Evolutionary conservation across 2,329 filamentous ascomycete genomes (phyloP).

Genomic region (Cadophora sp.): DNA sequence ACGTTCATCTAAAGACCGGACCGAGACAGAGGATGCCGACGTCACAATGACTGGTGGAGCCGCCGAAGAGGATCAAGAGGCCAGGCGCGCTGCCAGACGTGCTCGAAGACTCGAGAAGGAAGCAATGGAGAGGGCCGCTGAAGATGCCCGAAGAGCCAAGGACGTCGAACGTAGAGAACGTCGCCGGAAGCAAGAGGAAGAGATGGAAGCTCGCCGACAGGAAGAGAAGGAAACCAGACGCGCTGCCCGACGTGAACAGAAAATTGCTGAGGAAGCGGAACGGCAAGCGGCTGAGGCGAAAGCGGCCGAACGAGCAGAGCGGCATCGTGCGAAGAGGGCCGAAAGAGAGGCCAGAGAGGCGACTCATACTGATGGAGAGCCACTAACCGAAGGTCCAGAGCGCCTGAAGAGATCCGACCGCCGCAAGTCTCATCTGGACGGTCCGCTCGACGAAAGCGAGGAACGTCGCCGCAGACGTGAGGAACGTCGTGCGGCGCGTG

Average conservation of each 20-base stretch:
- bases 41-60: conserved; percentile 50
- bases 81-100: conserved; percentile 65
- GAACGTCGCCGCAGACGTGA: conserved; percentile 61
- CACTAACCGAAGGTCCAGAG: conserved; percentile 52
- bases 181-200: conserved; percentile 61
- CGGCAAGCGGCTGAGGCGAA: conserved; percentile 43
- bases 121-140: conserved; percentile 55
- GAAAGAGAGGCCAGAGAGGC: conserved; percentile 51
- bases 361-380: conserved; percentile 52
- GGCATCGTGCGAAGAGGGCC: conserved; percentile 53
- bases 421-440: conserved; percentile 54
- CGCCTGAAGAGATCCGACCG: conserved; percentile 52
- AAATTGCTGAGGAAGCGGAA: conserved; percentile 52
- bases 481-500: conserved; percentile 54
- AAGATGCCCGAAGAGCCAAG: conserved; percentile 61
- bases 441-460: conserved; percentile 56
- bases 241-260: conserved; percentile 60
- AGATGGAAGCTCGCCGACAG: conserved; percentile 58
- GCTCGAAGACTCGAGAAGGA: conserved; percentile 60
- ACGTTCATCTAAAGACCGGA: conserved; percentile 41
- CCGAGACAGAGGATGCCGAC: conserved; percentile 54
- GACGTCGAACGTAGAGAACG: conserved; percentile 63
- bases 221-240: conserved; percentile 66
- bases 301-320: conserved; percentile 55
- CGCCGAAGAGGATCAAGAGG: conserved; percentile 60